These are phyloP conservation scores for Backusella macrospora DNA, from an alignment of 192 early-diverging fungal species.

Conservation along the genomic window DNA sequence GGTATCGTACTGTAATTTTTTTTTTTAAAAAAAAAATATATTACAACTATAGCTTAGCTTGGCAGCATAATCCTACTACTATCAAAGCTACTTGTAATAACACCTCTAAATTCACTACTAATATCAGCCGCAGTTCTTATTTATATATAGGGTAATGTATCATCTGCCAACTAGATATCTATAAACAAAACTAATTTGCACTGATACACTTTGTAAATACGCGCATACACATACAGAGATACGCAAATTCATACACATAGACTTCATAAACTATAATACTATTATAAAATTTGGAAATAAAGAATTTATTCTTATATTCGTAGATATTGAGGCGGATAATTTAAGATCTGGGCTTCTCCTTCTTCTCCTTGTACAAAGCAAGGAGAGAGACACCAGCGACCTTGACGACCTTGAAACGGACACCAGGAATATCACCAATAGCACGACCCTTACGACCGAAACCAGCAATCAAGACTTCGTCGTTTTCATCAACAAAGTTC, in stretches of 20 bases:
- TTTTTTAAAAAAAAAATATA: too few relatives aligned
- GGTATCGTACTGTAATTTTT: too few relatives aligned
- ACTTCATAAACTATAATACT: not conserved
- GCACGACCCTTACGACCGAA: slow-evolving; percentile 99
- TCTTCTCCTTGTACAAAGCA: slow-evolving; percentile 99
- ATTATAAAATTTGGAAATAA: not conserved
- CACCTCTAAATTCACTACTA: too few relatives aligned
- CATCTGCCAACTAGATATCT: not conserved
- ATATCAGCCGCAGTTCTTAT: too few relatives aligned
- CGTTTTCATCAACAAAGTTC: slow-evolving; percentile 99
- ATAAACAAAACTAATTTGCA: not conserved
- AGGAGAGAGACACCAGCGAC: slow-evolving; percentile 99
- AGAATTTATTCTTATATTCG: not conserved
- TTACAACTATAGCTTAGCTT: too few relatives aligned
- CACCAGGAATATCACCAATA: slow-evolving; percentile 99
- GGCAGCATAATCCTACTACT: too few relatives aligned
- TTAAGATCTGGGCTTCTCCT: slow-evolving; percentile 99
- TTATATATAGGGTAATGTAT: too few relatives aligned
- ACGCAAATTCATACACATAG: not conserved
- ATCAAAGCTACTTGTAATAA: too few relatives aligned
- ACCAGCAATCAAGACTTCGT: slow-evolving; percentile 99
- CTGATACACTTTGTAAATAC: not conserved
- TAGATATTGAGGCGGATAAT: slow-evolving; percentile 8
- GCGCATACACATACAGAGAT: not conserved
- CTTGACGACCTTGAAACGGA: slow-evolving; percentile 99